These are phyloP conservation scores for Penicillium janthinellum DNA, from an alignment of 2,329 filamentous ascomycete species.

Conservation along the genomic window DNA sequence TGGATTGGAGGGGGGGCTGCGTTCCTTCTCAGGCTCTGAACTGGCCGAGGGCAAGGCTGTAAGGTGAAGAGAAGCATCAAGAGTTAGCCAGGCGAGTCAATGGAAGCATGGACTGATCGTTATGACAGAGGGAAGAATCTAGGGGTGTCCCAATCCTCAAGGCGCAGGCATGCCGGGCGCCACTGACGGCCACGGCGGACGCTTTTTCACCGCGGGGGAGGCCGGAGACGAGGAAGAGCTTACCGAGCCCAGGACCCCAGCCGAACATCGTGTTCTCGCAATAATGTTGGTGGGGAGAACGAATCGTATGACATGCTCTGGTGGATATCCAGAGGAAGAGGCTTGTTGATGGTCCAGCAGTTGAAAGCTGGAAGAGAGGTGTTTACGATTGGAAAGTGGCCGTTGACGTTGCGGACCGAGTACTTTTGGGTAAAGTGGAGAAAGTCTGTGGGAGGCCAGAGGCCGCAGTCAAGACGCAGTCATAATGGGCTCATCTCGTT, in stretches of 20 bases:
- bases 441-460: background rate
- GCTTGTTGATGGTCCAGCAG: background rate
- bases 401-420: background rate
- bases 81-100: background rate
- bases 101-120: background rate
- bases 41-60: conserved; percentile 35
- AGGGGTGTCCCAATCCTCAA: background rate
- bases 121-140: background rate
- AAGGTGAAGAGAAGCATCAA: background rate
- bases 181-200: conserved; percentile 3
- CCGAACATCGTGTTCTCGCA: conserved; percentile 34
- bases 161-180: conserved; percentile 4
- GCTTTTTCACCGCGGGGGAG: conserved; percentile 5
- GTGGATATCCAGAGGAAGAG: conserved; percentile 1
- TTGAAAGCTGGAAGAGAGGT: background rate
- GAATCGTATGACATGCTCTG: conserved; percentile 8
- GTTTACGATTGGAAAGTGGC: background rate
- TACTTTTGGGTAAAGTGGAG: conserved; percentile 14
- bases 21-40: conserved; percentile 44
- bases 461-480: background rate
- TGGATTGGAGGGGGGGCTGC: conserved; percentile 52
- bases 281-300: background rate
- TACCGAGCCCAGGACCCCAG: conserved; percentile 37
- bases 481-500: background rate
- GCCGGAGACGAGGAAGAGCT: conserved; percentile 13